Evolutionary conservation across 345 rosid species (phyloP), one percentile per base, ranked within the genome.

Genomic region (Crucihimalaya himalaica): DNA sequence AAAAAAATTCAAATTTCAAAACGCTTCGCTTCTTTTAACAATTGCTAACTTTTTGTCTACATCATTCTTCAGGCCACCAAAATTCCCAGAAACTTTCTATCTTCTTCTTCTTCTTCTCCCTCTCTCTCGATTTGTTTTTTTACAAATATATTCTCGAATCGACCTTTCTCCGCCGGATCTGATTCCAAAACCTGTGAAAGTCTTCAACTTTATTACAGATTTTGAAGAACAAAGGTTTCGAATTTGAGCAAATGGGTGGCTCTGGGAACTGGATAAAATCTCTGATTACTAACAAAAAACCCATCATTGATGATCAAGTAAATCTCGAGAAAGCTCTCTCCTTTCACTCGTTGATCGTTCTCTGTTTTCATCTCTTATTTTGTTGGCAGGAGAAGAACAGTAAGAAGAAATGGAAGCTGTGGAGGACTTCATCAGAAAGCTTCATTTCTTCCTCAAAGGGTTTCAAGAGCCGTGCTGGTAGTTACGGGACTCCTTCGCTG

Each of bases 391-490:
- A 80, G 29, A 84, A 86, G 81, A 74, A 81, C 19, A 54, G 78
- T 10, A 89, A 83, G 87, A 90, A 86, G 87, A 94, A 90, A 68
- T 92, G 97, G 97, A 88, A 83, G 82, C 80, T 88, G 0, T 89
- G 98, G 98, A 84, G 97, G 79, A 83, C 87, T 64, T 81, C 98
- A n/a, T 89, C 97, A 4, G 98, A 88, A 31, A 86, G 87, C 54
- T 73, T 77, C 6, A 72, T 70, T 12, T 71, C 86, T 23, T 72
- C 86, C 2, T 74, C 81, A 16, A 87, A 83, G 73, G 90, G 81
- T 3, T 45, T 71, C 43, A 88, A 83, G 67, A 79, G 84, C 69
- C 82, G 78, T 27, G 35, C 45, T 69, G 79, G 65, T 54, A 76
- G 80, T 20, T 64, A 75, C 2, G 58, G 77, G 29, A 85, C 86